Conservation (phyloP, 305 asterid genomes). For the Striga hermonthica region DNA sequence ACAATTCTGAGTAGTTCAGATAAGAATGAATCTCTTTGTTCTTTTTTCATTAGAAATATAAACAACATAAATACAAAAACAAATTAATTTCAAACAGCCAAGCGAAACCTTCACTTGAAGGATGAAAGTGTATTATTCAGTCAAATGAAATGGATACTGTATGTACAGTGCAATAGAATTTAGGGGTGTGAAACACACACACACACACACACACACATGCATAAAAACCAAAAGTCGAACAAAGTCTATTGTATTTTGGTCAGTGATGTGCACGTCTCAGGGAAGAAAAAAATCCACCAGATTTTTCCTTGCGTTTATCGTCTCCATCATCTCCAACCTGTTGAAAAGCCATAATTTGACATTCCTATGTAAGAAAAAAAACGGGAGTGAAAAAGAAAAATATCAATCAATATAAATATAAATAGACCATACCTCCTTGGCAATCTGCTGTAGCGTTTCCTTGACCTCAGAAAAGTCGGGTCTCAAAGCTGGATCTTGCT, state of each 20-base stretch:
- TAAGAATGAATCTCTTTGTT: no score
- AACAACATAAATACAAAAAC: no score
- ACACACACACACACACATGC: conserved; percentile 20
- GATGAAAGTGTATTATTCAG: conserved; percentile 22
- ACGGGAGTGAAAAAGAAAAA: background rate
- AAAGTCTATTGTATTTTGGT: conserved; percentile 13
- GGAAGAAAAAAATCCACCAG: conserved; percentile 75
- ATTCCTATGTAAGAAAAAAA: no score
- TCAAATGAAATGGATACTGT: conserved; percentile 33
- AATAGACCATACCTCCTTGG: conserved; percentile 90
- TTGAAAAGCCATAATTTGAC: background rate
- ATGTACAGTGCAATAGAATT: conserved; percentile 43
- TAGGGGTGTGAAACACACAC: conserved; percentile 16
- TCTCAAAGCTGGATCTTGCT: conserved; percentile 72
- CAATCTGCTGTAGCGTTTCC: conserved; percentile 53
- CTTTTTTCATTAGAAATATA: no score
- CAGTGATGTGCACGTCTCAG: conserved; percentile 58
- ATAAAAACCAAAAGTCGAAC: conserved; percentile 33
- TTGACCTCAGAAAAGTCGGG: conserved; percentile 80
- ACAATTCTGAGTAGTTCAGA: no score
- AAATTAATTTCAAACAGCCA: no score
- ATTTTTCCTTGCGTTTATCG: conserved; percentile 73
- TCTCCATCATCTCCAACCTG: conserved; percentile 74
- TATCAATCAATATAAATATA: background rate
- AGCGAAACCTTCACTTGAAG: conserved; percentile 26